Conservation (phyloP, 2,329 filamentous ascomycete genomes). For the Tolypocladium pustulatum region DNA sequence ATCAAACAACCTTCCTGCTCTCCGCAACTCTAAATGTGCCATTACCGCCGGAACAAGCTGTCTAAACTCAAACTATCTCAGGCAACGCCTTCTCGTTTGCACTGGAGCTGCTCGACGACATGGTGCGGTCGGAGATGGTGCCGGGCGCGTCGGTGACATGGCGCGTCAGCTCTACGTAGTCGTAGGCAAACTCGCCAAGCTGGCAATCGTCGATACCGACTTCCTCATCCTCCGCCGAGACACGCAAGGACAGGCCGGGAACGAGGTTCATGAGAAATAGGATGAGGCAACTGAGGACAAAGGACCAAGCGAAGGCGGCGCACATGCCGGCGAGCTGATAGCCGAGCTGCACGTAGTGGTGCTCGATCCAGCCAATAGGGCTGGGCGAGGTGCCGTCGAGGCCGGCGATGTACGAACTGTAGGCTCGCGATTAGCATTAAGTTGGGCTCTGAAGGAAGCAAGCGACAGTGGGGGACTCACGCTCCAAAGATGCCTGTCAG, state of each 20-base stretch:
- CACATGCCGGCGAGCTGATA: slow-evolving; percentile 61
- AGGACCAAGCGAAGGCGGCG: slow-evolving; percentile 55
- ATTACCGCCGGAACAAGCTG: not conserved
- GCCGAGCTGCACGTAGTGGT: slow-evolving; percentile 60
- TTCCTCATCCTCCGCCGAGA: slow-evolving; percentile 56
- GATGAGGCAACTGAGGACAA: slow-evolving; percentile 57
- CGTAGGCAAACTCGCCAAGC: slow-evolving; percentile 75
- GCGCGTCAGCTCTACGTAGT: slow-evolving; percentile 62
- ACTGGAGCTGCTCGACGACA: slow-evolving; percentile 12
- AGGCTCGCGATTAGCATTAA: not conserved
- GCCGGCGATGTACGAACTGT: slow-evolving; percentile 56
- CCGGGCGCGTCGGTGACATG: slow-evolving; percentile 42
- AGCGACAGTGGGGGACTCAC: slow-evolving; percentile 26
- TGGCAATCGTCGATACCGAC: slow-evolving; percentile 63
- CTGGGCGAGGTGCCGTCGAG: slow-evolving; percentile 56
- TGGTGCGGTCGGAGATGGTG: slow-evolving; percentile 6
- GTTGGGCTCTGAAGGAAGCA: not conserved
- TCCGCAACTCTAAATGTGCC: not conserved
- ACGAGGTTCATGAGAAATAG: slow-evolving; percentile 62
- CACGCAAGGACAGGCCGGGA: slow-evolving; percentile 59
- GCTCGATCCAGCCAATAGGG: slow-evolving; percentile 59
- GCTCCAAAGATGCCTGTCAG: slow-evolving; percentile 70
- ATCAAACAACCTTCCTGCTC: not conserved
- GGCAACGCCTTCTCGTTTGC: slow-evolving; percentile 17
- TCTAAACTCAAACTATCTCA: not conserved